Evolutionary conservation across 306 rosid genomes (phyloP).

Genomic region (Citrullus amarus): DNA sequence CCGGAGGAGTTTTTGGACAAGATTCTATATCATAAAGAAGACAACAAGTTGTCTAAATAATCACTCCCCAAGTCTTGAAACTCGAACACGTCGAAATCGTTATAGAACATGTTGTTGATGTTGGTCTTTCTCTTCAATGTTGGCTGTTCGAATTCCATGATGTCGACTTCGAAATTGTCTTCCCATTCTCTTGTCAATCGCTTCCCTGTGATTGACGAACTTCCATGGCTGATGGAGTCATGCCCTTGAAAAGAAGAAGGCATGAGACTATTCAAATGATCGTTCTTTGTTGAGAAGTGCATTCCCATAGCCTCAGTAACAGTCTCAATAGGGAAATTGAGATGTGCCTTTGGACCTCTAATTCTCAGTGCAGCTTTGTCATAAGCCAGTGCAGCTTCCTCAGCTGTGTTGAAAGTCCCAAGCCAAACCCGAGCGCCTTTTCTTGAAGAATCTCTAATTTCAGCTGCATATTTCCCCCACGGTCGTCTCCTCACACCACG

Average conservation of each 20-base stretch:
- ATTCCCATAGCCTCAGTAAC: constrained; percentile 32
- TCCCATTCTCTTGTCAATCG: constrained; percentile 29
- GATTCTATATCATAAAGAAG: constrained; percentile 32
- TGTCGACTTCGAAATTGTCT: constrained; percentile 14
- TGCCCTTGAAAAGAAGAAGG: background rate
- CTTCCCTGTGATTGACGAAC: constrained; percentile 17
- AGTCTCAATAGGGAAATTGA: constrained; percentile 64
- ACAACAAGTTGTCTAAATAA: constrained; percentile 61
- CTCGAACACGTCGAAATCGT: constrained; percentile 43
- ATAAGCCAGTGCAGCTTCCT: constrained; percentile 92
- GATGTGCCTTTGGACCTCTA: constrained; percentile 65
- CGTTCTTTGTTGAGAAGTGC: background rate
- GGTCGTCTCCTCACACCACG: constrained; percentile 93
- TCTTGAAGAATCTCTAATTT: constrained; percentile 68
- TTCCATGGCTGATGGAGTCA: constrained; percentile 2
- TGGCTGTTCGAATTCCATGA: constrained; percentile 23
- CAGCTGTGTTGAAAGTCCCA: constrained; percentile 80
- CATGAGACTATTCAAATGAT: background rate
- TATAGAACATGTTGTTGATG: constrained; percentile 19
- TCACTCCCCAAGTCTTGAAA: constrained; percentile 83
- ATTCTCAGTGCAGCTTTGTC: constrained; percentile 91
- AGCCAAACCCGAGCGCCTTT: constrained; percentile 91
- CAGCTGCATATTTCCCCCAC: constrained; percentile 97
- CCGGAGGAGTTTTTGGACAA: background rate
- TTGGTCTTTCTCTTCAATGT: constrained; percentile 24